Evolutionary conservation across 139 green algal species (phyloP), one percentile per base, ranked within the genome.

Genomic region (Micractinium sp.): DNA sequence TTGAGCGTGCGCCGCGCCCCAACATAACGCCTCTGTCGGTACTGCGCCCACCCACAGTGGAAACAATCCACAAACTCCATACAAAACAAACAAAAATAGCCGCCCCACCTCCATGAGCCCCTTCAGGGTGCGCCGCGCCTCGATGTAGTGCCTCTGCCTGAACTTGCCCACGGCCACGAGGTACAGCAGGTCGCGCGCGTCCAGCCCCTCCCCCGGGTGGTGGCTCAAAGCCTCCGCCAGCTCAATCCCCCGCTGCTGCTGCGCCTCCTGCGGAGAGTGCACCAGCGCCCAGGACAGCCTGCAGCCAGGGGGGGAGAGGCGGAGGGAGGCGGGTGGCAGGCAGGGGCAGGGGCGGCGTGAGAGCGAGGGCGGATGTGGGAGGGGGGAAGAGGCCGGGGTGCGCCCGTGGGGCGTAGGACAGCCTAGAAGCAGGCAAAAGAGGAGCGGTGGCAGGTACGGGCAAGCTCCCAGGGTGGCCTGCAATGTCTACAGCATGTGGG

Each of bases 281-380:
- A 93, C 91, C 63, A 89, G 83, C 27, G 86, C 82, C 91, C 90
- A 93, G 22, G 89, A 35, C 15, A 92, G 84, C 38, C 87, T 90
- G 78, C 22, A 61, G 36, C n/a, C 19, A 1, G 1, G 15, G 38
- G 15, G 76, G 18, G 33, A 14, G 16, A 82, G n/a, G 66, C 9
- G 22, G 66, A 23, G 73, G 16, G 19, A 88, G 39, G 22, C n/a
- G 25, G 41, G 16, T 39, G 12, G 20, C 20, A 36, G 27, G 29
- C 25, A 38, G 47, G 3, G 47, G 47, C 47, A 9, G 47, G 47
- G 47, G 47, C 47, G 47, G 47, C 9, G 47, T 56, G 47, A 56
- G 47, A 56, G 47, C 9, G 47, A 56, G 47, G 47, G 47, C 7
- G 47, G 7, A 56, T 5, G 47, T 16, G 47, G 47, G 47, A 9